Base-by-base conservation (phyloP, 1,284 basidiomycete species). In the Cryptococcus sp. region DNA sequence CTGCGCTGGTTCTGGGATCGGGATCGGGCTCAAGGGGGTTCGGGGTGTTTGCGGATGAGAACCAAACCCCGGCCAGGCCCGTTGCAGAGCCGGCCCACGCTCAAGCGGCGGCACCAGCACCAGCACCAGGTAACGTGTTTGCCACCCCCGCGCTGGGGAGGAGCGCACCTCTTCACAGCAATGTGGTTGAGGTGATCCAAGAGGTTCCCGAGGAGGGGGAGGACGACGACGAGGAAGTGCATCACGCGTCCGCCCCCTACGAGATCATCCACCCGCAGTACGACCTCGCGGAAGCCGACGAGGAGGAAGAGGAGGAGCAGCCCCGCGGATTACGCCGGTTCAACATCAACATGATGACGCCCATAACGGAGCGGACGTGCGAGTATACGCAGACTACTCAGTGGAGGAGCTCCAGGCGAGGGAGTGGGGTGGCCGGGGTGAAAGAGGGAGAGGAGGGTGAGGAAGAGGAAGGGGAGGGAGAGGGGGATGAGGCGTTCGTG, bases 301-400 rank as follows among this genome's bases (percentile, higher is more conserved):
- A 61, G 11, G 62, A 64, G 28, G 61, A 56, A 11, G 63, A 64
- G 24, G 67, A 66, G 20, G 63, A 64, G 7, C 50, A 52, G 16
- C 65, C 62, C 16, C 79, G 87, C 55, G 86, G 87, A 12, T 83
- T 88, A 47, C 85, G 88, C 80, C 56, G 66, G 45, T 63, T 88
- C 48, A 48, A 61, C 21, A 58, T 91, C 77, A 86, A 89, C 66
- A 84, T 90, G 53, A 91, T 97, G 89, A 96, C 93, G 11, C 93
- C 93, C 1, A 95, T 97, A 69, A 90, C 89, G 4, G 94, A 97
- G 76, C 82, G 92, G 40, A 96, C 93, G 5, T 84, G 84, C 67
- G 94, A 97, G 72, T 92, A 83, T 70, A 89, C 82, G n/a, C 80
- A 83, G 35, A 33, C 47, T 52, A 5, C 54, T 52, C 46, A 52